phyloP scores from a whole-genome alignment of 768 basidiomycete species.

The Boletus subparvulus region DNA sequence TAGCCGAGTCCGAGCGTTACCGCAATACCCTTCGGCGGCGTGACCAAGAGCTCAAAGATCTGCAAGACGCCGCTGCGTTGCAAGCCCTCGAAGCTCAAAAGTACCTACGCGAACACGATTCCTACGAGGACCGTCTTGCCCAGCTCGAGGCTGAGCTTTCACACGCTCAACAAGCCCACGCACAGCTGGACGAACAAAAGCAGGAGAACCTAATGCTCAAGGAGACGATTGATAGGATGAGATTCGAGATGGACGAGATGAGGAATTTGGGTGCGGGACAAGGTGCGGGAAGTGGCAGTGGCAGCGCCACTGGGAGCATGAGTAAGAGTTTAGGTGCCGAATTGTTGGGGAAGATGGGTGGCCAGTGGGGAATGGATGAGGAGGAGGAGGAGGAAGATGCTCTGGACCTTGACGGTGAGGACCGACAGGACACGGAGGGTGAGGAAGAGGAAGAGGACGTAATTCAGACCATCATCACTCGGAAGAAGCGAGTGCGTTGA shows the following conservation, averaged over 20 bases:
- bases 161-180: conserved; percentile 68
- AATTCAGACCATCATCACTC: conserved; percentile 86
- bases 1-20: conserved; percentile 77
- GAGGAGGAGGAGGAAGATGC: conserved; percentile 42
- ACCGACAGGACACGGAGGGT: conserved; percentile 56
- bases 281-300: conserved; percentile 42
- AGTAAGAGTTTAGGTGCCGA: conserved; percentile 79
- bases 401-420: conserved; percentile 38
- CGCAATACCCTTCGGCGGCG: conserved; percentile 71
- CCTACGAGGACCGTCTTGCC: conserved; percentile 68
- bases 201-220: conserved; percentile 91
- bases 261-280: conserved; percentile 45
- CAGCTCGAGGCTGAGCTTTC: conserved; percentile 71
- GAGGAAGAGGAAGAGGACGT: conserved; percentile 64
- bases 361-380: conserved; percentile 41
- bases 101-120: conserved; percentile 64
- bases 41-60: conserved; percentile 67
- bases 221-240: conserved; percentile 94
- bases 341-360: conserved; percentile 60
- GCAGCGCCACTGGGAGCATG: conserved; percentile 55
- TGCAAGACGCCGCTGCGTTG: conserved; percentile 57
- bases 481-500: conserved; percentile 66
- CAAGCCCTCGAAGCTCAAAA: conserved; percentile 68
- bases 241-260: conserved; percentile 93
- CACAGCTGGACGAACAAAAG: conserved; percentile 86